Percentiles rank a stretch among this genome's conserved stretches.
These are phyloP conservation scores for Saturnispora besseyi DNA, from an alignment of 805 yeast genomes.

Conservation along the genomic window DNA sequence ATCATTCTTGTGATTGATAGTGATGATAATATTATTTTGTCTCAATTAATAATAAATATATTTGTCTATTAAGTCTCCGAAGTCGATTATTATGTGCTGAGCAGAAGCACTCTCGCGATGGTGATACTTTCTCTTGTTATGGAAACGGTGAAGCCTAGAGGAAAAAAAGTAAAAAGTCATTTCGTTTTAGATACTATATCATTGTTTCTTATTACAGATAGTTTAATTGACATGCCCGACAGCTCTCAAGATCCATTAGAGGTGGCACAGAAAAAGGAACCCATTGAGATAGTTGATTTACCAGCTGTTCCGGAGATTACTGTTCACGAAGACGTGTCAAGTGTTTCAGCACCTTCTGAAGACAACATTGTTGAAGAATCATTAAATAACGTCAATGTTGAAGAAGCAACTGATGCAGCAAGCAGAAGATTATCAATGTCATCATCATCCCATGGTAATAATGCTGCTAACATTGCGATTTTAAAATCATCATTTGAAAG, in stretches of 20 bases:
- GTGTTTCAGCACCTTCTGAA: not conserved
- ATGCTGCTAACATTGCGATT: conserved; percentile 24
- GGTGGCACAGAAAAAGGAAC: not conserved
- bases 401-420: not conserved
- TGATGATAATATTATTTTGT: not conserved
- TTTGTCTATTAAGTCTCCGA: not conserved
- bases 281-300: not conserved
- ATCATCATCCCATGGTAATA: conserved; percentile 13
- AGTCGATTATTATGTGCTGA: not conserved
- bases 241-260: not conserved
- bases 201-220: not conserved
- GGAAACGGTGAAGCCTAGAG: not conserved
- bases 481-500: conserved; percentile 27
- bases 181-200: not conserved
- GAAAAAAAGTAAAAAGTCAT: not conserved
- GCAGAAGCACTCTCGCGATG: not conserved
- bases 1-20: not conserved
- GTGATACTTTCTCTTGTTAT: not conserved
- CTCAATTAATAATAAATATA: not conserved
- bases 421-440: conserved; percentile 6
- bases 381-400: not conserved
- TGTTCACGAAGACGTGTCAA: not conserved
- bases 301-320: not conserved
- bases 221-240: not conserved
- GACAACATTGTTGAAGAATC: not conserved